A percentile compares a stretch with the other conserved stretches of the same genome.
Evolutionary conservation across 352 stramenopile species (phyloP).

Genomic region (Phytophthora rubi): DNA sequence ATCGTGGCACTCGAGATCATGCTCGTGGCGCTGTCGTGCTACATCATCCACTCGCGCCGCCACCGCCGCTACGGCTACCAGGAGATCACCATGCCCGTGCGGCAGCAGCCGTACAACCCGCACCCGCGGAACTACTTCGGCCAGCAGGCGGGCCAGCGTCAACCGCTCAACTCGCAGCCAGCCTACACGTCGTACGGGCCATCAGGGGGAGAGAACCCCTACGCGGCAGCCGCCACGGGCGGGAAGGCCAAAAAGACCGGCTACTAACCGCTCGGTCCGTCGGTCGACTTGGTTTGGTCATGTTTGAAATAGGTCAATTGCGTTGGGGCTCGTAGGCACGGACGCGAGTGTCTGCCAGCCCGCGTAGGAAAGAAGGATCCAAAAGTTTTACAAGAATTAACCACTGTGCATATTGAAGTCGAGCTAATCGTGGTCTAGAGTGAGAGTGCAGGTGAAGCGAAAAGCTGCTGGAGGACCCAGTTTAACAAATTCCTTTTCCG

Average conservation of each 20-base stretch:
- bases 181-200: slow-evolving; percentile 42
- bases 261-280: slow-evolving; percentile 11
- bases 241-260: slow-evolving; percentile 32
- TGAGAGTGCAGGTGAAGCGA: background rate
- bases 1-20: slow-evolving; percentile 85
- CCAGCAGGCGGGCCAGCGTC: slow-evolving; percentile 37
- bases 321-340: slow-evolving; percentile 9
- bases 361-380: slow-evolving; percentile 14
- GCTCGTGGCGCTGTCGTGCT: slow-evolving; percentile 81
- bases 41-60: slow-evolving; percentile 82
- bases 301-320: slow-evolving; percentile 39
- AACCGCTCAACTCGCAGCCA: slow-evolving; percentile 51
- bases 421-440: background rate
- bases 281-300: slow-evolving; percentile 8
- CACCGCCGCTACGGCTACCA: slow-evolving; percentile 76
- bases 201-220: slow-evolving; percentile 39
- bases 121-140: slow-evolving; percentile 83
- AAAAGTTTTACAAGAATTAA: slow-evolving; percentile 43
- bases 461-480: background rate
- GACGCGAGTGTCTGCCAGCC: background rate
- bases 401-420: slow-evolving; percentile 10
- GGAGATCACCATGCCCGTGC: slow-evolving; percentile 87
- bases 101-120: slow-evolving; percentile 80
- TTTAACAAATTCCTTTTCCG: background rate
- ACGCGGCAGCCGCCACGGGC: slow-evolving; percentile 34